These are phyloP conservation scores for Trichoderma pleuroti DNA, from an alignment of 2,329 filamentous ascomycete genomes.

Conservation along the genomic window DNA sequence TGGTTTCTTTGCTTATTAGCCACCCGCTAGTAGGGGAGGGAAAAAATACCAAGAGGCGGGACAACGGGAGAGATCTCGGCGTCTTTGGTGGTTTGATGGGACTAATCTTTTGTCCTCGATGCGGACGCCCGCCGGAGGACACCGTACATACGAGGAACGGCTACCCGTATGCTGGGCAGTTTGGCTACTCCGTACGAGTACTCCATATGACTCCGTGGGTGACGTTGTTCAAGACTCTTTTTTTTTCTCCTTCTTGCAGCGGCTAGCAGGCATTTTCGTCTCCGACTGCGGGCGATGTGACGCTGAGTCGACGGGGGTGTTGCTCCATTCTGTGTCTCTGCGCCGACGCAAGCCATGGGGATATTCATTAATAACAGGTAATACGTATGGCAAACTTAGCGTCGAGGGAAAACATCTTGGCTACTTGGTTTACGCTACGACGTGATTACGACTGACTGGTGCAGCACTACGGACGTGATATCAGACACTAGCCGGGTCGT, in stretches of 20 bases:
- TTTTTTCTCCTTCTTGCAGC: neutral
- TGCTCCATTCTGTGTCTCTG: constrained; percentile 4
- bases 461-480: neutral
- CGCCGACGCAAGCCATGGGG: constrained; percentile 10
- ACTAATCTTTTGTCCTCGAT: neutral
- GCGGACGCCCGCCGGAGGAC: neutral
- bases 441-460: neutral
- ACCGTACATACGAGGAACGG: neutral
- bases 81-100: neutral
- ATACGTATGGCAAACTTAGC: neutral
- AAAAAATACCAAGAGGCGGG: neutral
- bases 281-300: constrained; percentile 14
- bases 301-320: neutral
- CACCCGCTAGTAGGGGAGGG: neutral
- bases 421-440: neutral
- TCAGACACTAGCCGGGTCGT: neutral
- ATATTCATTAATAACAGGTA: neutral
- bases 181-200: neutral
- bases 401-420: neutral
- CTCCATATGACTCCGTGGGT: neutral
- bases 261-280: neutral
- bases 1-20: neutral
- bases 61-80: constrained; percentile 3
- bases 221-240: neutral
- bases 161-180: neutral